Evolutionary conservation across 768 basidiomycete species (phyloP), one percentile per base, ranked within the genome.

Genomic region (Auriculariales sp.): DNA sequence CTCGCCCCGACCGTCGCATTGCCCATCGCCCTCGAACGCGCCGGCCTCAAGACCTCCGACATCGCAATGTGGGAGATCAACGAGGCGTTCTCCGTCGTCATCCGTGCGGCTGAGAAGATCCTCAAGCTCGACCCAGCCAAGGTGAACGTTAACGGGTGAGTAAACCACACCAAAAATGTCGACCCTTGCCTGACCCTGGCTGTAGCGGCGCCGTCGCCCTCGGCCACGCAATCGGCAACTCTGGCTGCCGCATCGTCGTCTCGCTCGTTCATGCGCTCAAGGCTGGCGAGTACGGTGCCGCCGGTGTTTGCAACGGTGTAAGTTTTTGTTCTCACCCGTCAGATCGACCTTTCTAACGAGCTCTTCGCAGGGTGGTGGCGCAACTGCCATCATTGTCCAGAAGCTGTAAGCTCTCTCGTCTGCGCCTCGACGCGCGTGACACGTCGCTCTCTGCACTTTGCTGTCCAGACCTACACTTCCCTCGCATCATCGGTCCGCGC

Each of bases 291-390:
- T 95, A 93, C 59, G 94, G 93, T 56, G 90, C 88, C 49, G 94
- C 93, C 32, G 92, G 84, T 64, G 83, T 98, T 57, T 97, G 94
- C 77, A 97, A 97, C 61, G 94, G 92, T 55, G 90, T 93, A 64
- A 65, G 90, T 73, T 6, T 2, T n/a, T 15, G 5, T 1, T 27
- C 17, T 19, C 12, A 7, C 15, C 25, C 11, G 2, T 22, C 10
- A 24, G 33, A 31, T 24, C 17, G 28, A n/a, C 17, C 34, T 17
- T 31, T 12, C 35, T 51, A 33, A 57, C 49, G 32, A 7, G 7
- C 19, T 47, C 36, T 58, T 49, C 56, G 17, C 59, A 91, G 88
- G 90, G 91, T 59, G 91, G 91, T 60, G 92, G 88, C 50, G 89
- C 91, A 46, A 91, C 89, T 31, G 88, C 93, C 31, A 71, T 97